A percentile compares a stretch with the other conserved stretches of the same genome.
phyloP scores from a whole-genome alignment of 2,329 filamentous ascomycete genomes.

The Tolypocladium ovalisporum region DNA sequence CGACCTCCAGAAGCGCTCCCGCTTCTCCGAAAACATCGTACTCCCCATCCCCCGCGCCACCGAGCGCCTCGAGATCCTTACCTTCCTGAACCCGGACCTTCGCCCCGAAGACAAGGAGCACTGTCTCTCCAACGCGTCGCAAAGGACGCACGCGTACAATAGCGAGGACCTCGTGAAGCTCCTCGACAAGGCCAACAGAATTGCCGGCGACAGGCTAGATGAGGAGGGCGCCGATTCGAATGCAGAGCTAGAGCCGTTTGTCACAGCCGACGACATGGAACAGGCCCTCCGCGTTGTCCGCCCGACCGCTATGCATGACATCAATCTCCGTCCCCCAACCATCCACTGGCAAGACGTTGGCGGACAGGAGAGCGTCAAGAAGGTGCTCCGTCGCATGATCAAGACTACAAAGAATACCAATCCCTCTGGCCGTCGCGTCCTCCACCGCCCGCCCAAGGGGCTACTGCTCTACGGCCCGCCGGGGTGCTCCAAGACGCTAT shows the following conservation, averaged over 20 bases:
- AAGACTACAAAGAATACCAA: constrained; percentile 25
- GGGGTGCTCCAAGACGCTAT: constrained; percentile 90
- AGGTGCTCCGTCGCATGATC: constrained; percentile 41
- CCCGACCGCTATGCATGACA: constrained; percentile 79
- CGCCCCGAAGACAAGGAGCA: constrained; percentile 36
- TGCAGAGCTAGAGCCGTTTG: constrained; percentile 13
- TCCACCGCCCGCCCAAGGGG: constrained; percentile 59
- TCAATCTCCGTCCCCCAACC: constrained; percentile 79
- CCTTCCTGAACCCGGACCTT: constrained; percentile 40
- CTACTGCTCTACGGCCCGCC: constrained; percentile 86
- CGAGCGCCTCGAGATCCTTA: constrained; percentile 64
- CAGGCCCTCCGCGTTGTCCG: constrained; percentile 57
- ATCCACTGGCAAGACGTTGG: constrained; percentile 83
- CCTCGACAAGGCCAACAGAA: constrained; percentile 25
- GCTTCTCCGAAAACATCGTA: constrained; percentile 58
- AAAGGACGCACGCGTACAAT: constrained; percentile 79
- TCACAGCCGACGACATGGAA: constrained; percentile 43
- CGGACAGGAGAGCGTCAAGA: constrained; percentile 69
- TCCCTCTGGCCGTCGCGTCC: constrained; percentile 20
- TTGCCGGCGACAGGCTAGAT: constrained; percentile 14
- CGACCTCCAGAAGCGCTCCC: constrained; percentile 51
- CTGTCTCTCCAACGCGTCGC: constrained; percentile 50
- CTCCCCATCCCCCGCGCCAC: constrained; percentile 65
- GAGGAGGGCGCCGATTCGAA: constrained; percentile 6
- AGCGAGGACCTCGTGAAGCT: constrained; percentile 64